Evolutionary conservation across 176 grass and related monocot genomes (phyloP).

Genomic region (Pontederia crassipes): DNA sequence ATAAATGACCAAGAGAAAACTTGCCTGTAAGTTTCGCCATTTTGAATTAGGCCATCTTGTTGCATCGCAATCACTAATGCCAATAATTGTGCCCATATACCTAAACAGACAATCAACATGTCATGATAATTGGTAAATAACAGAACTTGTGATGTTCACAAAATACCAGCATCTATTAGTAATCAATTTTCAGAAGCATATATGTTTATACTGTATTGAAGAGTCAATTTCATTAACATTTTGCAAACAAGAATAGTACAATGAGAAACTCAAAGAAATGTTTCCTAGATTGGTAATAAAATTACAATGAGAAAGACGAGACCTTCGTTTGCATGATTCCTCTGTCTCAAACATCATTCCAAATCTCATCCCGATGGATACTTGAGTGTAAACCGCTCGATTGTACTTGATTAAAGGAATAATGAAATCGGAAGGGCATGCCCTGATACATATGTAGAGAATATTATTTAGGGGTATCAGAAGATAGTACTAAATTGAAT

Average conservation of each 20-base stretch:
- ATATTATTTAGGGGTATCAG: not conserved
- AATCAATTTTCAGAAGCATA: too few relatives aligned
- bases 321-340: conserved; percentile 93
- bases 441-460: conserved; percentile 28
- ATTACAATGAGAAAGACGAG: conserved; percentile 5
- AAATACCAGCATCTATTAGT: too few relatives aligned
- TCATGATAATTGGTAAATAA: not conserved
- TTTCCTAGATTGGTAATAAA: not conserved
- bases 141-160: not conserved
- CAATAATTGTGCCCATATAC: conserved; percentile 69
- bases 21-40: conserved; percentile 84
- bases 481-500: not conserved
- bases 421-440: conserved; percentile 78
- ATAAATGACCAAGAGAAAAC: conserved; percentile 1
- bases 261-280: not conserved
- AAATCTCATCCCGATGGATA: conserved; percentile 84
- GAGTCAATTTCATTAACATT: not conserved
- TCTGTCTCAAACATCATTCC: conserved; percentile 99
- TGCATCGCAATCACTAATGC: conserved; percentile 68
- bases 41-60: conserved; percentile 95
- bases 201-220: not conserved
- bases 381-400: conserved; percentile 64
- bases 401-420: conserved; percentile 72
- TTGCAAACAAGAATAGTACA: not conserved
- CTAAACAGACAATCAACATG: conserved; percentile 28